Evolutionary conservation across 805 yeast genomes (phyloP), one percentile per base, ranked within the genome.

Genomic region (Barnettozyma pratensis): DNA sequence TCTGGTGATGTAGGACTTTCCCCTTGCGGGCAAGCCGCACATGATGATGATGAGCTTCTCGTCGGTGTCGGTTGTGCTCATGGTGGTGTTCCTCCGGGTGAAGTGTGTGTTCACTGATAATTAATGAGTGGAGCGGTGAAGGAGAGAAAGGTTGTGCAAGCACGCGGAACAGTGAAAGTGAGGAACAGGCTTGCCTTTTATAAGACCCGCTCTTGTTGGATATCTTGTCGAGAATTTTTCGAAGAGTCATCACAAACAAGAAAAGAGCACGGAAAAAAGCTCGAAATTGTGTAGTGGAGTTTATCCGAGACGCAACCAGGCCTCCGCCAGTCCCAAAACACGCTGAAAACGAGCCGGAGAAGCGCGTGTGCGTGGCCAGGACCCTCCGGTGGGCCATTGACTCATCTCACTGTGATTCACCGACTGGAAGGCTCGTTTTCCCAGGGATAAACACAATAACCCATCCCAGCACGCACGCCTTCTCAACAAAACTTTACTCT

Each of bases 21-120:
- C 89, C 52, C 87, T 68, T 6, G 89, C 89, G 19, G 89, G 89
- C 35, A 83, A 70, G 0, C 89, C 89, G 9, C 83, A 87, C 82
- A 84, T 81, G 8, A 83, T 81, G 48, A 83, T 80, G 28, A 82
- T 82, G 47, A 81, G 67, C 59, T 80, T 80, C 25, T 52, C 53
- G 39, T 50, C 38, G 26, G 10, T 32, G n/a, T 19, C 19, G 19
- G 19, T 19, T 19, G 19, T 19, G 19, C 19, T 19, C 19, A 19
- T 19, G 19, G 19, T 19, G 19, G 19, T 19, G 19, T 19, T 19
- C 19, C 19, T 19, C 19, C 19, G 19, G 19, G 19, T 19, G 19
- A 19, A 19, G 19, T 19, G 19, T 19, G 19, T 3, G 19, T 19
- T 19, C 19, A 19, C 19, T 19, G 19, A 2, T 19, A 19, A 19